phyloP scores from a whole-genome alignment of 139 green algal genomes.

The Chlamydomonas incerta region DNA sequence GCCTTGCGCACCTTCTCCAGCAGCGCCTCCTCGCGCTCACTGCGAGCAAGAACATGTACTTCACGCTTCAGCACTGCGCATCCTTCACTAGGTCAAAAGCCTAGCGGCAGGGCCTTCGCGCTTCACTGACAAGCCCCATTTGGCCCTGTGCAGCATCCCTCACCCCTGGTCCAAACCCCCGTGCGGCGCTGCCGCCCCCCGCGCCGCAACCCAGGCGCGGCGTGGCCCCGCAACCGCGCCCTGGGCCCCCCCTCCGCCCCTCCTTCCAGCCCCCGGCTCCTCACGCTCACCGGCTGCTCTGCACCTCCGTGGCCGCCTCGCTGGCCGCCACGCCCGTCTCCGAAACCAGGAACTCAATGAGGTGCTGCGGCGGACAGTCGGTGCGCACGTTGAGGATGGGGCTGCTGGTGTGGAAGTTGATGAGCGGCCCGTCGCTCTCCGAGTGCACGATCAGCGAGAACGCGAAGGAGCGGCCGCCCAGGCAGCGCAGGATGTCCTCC shows the following conservation, averaged over 20 bases:
- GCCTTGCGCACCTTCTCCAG: constrained; percentile 65
- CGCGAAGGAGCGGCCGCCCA: constrained; percentile 65
- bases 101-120: no score
- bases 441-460: constrained; percentile 88
- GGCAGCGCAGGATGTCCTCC: constrained; percentile 41
- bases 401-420: constrained; percentile 81
- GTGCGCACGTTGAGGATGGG: constrained; percentile 88
- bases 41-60: constrained; percentile 29
- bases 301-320: constrained; percentile 61
- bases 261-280: no score
- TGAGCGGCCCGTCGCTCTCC: constrained; percentile 72
- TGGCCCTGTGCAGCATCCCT: no score
- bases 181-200: no score
- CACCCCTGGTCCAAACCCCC: no score
- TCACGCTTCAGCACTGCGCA: no score
- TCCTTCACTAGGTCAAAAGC: no score
- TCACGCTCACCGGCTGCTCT: constrained; percentile 40
- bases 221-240: no score
- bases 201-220: no score
- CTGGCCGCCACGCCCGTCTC: constrained; percentile 65
- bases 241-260: no score
- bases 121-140: no score
- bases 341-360: constrained; percentile 82
- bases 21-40: constrained; percentile 65
- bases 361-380: constrained; percentile 80